Percentiles rank a stretch among this genome's conserved stretches.
phyloP scores from a whole-genome alignment of 2,329 filamentous ascomycete genomes.

The Exophiala mesophila region DNA sequence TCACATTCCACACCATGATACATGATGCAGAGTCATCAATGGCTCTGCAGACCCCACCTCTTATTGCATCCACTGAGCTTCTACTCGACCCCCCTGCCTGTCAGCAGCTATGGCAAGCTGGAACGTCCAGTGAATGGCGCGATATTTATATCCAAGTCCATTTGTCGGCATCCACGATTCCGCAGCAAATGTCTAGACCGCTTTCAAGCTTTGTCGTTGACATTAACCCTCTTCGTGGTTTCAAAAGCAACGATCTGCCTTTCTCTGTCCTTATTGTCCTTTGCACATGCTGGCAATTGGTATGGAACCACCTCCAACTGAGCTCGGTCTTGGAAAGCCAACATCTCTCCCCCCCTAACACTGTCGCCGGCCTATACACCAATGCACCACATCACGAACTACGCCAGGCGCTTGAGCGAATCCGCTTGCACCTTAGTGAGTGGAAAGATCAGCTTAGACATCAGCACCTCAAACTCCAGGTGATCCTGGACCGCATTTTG shows the following conservation, averaged over 20 bases:
- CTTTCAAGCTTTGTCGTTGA: not conserved
- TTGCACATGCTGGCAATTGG: not conserved
- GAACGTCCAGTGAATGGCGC: not conserved
- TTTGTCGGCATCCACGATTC: not conserved
- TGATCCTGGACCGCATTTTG: not conserved
- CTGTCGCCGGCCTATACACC: not conserved
- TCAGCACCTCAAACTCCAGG: not conserved
- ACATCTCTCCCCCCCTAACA: not conserved
- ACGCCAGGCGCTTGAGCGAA: not conserved
- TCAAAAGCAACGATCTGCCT: not conserved
- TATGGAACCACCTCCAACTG: not conserved
- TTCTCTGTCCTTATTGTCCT: not conserved
- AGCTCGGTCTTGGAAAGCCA: not conserved
- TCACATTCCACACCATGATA: not conserved
- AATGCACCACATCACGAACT: not conserved
- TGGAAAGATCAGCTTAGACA: not conserved
- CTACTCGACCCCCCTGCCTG: not conserved
- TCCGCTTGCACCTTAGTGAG: not conserved
- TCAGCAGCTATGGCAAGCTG: not conserved
- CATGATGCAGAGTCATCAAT: not conserved
- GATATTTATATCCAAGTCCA: not conserved
- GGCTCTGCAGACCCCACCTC: not conserved
- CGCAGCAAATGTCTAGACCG: not conserved
- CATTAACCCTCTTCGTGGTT: not conserved
- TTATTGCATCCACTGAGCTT: not conserved